Conservation (phyloP, 2,329 filamentous ascomycete genomes). For the Thielaviopsis populi region DNA sequence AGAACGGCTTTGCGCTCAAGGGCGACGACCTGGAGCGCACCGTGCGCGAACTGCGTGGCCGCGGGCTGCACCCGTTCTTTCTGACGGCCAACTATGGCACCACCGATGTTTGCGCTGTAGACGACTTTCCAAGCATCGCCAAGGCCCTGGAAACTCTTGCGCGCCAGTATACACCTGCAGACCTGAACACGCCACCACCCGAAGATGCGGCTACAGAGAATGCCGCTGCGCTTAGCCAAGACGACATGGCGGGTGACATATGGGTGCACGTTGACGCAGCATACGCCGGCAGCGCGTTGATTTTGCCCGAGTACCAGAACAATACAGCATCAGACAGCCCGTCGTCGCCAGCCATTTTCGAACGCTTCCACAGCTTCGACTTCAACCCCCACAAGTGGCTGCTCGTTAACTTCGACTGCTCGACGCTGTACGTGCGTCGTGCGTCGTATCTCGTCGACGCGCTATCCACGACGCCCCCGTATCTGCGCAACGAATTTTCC, state of each 20-base stretch:
- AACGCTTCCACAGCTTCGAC: conserved; percentile 72
- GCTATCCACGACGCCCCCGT: conserved; percentile 63
- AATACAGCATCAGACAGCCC: conserved; percentile 39
- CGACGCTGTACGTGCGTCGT: conserved; percentile 63
- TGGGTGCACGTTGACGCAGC: conserved; percentile 94
- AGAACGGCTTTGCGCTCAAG: conserved; percentile 55
- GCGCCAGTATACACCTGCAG: not conserved
- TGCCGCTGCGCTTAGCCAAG: conserved; percentile 19
- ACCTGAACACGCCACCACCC: not conserved
- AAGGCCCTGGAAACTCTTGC: conserved; percentile 24
- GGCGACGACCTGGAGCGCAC: conserved; percentile 44
- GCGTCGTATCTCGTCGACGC: conserved; percentile 64
- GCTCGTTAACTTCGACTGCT: conserved; percentile 80
- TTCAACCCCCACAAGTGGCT: conserved; percentile 98
- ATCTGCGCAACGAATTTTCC: conserved; percentile 66
- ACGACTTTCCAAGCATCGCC: conserved; percentile 61
- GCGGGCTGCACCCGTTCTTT: conserved; percentile 72
- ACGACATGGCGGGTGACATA: conserved; percentile 34
- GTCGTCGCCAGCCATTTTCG: conserved; percentile 31
- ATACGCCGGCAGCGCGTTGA: conserved; percentile 73
- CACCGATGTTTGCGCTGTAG: conserved; percentile 75
- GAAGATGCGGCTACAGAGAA: not conserved
- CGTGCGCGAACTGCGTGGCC: conserved; percentile 48
- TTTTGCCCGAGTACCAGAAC: conserved; percentile 66
- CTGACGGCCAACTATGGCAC: conserved; percentile 73